Conservation (phyloP, 352 stramenopile genomes). For the Phytophthora pini region DNA sequence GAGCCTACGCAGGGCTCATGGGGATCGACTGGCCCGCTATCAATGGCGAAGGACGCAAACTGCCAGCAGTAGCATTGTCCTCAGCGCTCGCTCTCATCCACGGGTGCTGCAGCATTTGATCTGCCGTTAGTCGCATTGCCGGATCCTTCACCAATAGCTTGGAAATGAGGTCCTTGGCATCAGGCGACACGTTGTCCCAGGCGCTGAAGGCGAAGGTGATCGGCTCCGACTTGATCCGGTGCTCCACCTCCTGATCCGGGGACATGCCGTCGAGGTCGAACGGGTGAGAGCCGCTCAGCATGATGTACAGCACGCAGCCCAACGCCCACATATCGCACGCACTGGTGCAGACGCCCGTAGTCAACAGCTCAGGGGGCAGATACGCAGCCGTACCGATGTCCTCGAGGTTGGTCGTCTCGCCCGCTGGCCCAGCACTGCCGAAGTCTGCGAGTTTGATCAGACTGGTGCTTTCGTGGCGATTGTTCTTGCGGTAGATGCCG, state of each 20-base stretch:
- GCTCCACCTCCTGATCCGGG: conserved; percentile 87
- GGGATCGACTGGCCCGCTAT: conserved; percentile 34
- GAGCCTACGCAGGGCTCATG: conserved; percentile 22
- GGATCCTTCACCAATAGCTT: conserved; percentile 90
- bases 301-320: conserved; percentile 95
- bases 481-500: conserved; percentile 17
- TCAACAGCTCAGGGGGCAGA: conserved; percentile 67
- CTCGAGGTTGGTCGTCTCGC: conserved; percentile 39
- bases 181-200: conserved; percentile 79
- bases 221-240: conserved; percentile 63
- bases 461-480: conserved; percentile 33
- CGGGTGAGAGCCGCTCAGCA: conserved; percentile 92
- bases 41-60: conserved; percentile 24
- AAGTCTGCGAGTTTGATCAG: conserved; percentile 82
- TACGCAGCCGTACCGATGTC: conserved; percentile 82
- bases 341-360: conserved; percentile 56
- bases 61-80: conserved; percentile 6
- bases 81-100: conserved; percentile 71
- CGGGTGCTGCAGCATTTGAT: conserved; percentile 92
- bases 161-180: conserved; percentile 91
- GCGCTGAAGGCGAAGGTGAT: conserved; percentile 61
- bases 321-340: conserved; percentile 86
- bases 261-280: conserved; percentile 91
- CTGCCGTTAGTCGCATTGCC: conserved; percentile 81
- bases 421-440: conserved; percentile 70